A percentile compares a stretch with the other conserved stretches of the same genome.
Conservation (phyloP, 2,329 filamentous ascomycete genomes). For the Esteya vermicola region DNA sequence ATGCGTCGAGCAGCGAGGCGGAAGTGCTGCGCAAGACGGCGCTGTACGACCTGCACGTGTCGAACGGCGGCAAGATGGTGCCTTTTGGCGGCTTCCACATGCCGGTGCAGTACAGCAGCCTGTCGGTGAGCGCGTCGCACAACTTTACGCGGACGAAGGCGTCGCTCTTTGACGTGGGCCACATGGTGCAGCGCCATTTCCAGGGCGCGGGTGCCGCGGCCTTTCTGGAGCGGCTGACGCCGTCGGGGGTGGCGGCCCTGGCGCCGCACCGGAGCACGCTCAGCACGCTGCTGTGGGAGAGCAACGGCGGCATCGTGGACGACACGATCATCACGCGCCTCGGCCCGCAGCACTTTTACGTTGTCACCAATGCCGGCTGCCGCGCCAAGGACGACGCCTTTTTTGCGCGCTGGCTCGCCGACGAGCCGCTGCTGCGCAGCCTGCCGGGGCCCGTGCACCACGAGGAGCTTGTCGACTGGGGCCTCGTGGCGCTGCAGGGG, state of each 20-base stretch:
- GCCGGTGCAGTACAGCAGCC: conserved; percentile 75
- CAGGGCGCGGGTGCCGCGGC: conserved; percentile 64
- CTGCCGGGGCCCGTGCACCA: conserved; percentile 13
- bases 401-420: conserved; percentile 54
- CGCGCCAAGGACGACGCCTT: conserved; percentile 77
- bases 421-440: conserved; percentile 21
- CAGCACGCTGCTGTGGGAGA: conserved; percentile 67
- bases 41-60: conserved; percentile 29
- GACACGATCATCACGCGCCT: conserved; percentile 83
- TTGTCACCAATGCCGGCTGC: conserved; percentile 91
- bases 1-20: background rate
- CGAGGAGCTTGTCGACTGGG: conserved; percentile 51
- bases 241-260: conserved; percentile 54
- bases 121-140: conserved; percentile 73
- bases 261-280: conserved; percentile 59
- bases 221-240: conserved; percentile 76
- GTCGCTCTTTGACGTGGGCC: conserved; percentile 88
- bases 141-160: conserved; percentile 77
- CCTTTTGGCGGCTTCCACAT: conserved; percentile 90
- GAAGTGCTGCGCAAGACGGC: conserved; percentile 16
- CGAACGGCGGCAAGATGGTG: conserved; percentile 80
- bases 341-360: conserved; percentile 63
- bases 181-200: conserved; percentile 90
- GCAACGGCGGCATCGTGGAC: conserved; percentile 82
- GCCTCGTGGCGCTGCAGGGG: conserved; percentile 80